Percentiles rank a stretch among this genome's conserved stretches.
phyloP scores from a whole-genome alignment of 179 eudicot genomes.

The Spinacia oleracea region DNA sequence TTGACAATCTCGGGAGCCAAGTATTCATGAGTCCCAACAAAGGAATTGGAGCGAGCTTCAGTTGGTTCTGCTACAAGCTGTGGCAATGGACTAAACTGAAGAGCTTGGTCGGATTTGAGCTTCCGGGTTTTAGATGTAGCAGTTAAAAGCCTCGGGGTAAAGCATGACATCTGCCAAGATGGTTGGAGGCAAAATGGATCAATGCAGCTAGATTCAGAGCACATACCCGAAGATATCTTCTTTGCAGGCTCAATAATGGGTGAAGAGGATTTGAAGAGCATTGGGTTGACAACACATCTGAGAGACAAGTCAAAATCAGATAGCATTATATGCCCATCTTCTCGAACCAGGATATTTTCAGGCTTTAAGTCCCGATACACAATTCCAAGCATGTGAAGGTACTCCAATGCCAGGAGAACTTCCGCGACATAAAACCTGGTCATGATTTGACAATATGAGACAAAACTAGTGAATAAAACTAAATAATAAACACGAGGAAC shows the following conservation, averaged over 20 bases:
- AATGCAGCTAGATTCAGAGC: conserved; percentile 63
- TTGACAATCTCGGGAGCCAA: conserved; percentile 79
- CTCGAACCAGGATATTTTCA: conserved; percentile 69
- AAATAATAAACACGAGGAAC: too few species aligned
- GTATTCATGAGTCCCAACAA: conserved; percentile 87
- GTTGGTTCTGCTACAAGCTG: conserved; percentile 76
- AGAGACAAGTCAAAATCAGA: conserved; percentile 77
- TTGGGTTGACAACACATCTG: conserved; percentile 62
- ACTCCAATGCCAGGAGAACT: conserved; percentile 77
- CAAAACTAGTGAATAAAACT: not conserved
- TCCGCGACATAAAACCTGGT: conserved; percentile 81
- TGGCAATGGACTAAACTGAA: conserved; percentile 47
- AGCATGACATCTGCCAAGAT: conserved; percentile 68
- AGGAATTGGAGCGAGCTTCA: conserved; percentile 75
- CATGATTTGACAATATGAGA: not conserved
- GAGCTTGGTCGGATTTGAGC: conserved; percentile 48
- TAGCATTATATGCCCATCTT: conserved; percentile 87
- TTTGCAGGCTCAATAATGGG: conserved; percentile 34
- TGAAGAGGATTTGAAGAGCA: conserved; percentile 50
- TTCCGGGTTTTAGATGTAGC: conserved; percentile 47
- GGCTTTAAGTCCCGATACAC: conserved; percentile 84
- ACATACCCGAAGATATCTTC: conserved; percentile 42
- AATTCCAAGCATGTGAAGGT: conserved; percentile 86
- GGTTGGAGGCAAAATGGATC: conserved; percentile 77
- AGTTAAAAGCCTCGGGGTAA: conserved; percentile 55